Evolutionary conservation across 2,329 filamentous ascomycete species (phyloP).

Genomic region (Periconia sp.): DNA sequence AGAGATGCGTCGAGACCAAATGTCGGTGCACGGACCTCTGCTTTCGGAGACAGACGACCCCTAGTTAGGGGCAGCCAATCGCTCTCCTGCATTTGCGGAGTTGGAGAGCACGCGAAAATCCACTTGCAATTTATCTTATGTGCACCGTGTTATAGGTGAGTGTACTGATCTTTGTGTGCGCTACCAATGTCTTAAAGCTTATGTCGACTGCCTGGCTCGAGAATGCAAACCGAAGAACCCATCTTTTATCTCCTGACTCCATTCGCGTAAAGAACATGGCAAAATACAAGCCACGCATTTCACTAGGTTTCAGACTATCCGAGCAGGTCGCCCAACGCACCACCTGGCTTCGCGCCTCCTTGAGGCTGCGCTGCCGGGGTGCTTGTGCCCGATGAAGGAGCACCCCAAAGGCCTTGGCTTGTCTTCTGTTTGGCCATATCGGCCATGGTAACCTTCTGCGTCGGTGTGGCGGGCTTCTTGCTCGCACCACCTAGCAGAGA

Average conservation of each 20-base stretch:
- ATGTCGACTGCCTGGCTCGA: not conserved
- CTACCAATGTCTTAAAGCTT: not conserved
- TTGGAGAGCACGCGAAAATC: not conserved
- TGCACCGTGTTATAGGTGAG: too few species aligned
- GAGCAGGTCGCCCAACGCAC: slow-evolving; percentile 44
- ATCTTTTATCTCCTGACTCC: slow-evolving; percentile 8
- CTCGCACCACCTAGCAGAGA: slow-evolving; percentile 80
- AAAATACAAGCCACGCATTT: not conserved
- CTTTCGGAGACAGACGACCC: not conserved
- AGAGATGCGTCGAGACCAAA: slow-evolving; percentile 4
- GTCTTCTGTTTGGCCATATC: slow-evolving; percentile 99
- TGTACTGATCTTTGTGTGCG: too few species aligned
- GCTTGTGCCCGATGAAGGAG: slow-evolving; percentile 57
- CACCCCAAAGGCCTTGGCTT: slow-evolving; percentile 91
- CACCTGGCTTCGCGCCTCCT: slow-evolving; percentile 41
- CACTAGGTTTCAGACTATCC: slow-evolving; percentile 25
- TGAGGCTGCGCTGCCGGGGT: slow-evolving; percentile 37
- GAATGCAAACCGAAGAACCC: slow-evolving; percentile 1
- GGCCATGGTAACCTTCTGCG: slow-evolving; percentile 76
- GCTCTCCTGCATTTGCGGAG: slow-evolving; percentile 9
- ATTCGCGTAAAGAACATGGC: slow-evolving; percentile 4
- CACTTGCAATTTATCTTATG: not conserved
- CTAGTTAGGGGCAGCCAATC: slow-evolving; percentile 5
- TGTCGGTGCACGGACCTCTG: slow-evolving; percentile 5
- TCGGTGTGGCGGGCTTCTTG: slow-evolving; percentile 71